A percentile compares a stretch with the other conserved stretches of the same genome.
These are phyloP conservation scores for Colletotrichum acutatum DNA, from an alignment of 2,329 filamentous ascomycete genomes.

Conservation along the genomic window DNA sequence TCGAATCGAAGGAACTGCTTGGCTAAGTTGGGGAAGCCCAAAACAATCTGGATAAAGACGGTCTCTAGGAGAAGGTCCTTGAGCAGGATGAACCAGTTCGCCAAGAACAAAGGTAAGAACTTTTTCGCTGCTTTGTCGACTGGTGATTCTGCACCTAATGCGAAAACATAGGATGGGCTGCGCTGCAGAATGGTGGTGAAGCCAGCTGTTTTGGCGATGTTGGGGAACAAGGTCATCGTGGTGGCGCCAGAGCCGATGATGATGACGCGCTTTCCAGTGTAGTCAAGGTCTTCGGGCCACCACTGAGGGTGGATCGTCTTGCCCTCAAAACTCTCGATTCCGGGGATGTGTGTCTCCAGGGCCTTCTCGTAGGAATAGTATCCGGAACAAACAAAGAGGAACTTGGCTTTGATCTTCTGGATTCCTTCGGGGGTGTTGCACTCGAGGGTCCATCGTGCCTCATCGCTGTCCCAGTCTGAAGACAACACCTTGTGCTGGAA, in stretches of 20 bases:
- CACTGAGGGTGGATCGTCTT: constrained; percentile 76
- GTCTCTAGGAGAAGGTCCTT: constrained; percentile 59
- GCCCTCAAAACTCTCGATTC: constrained; percentile 74
- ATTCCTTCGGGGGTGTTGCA: constrained; percentile 48
- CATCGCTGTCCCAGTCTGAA: constrained; percentile 64
- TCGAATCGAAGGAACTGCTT: constrained; percentile 56
- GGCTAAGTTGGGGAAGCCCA: constrained; percentile 61
- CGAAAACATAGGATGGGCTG: constrained; percentile 76
- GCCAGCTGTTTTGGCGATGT: constrained; percentile 70
- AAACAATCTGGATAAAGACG: constrained; percentile 61
- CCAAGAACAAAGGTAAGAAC: constrained; percentile 59
- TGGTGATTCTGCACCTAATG: constrained; percentile 56
- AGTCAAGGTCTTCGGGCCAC: constrained; percentile 78
- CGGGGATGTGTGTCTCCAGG: constrained; percentile 70
- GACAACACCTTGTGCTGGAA: constrained; percentile 60
- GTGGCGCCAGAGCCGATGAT: constrained; percentile 85
- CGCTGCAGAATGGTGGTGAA: constrained; percentile 85
- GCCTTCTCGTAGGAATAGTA: constrained; percentile 80
- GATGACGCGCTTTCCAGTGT: constrained; percentile 73
- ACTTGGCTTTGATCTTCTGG: constrained; percentile 55
- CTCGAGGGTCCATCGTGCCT: constrained; percentile 66
- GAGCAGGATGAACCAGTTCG: constrained; percentile 59
- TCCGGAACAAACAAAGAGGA: constrained; percentile 69
- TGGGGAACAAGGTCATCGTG: constrained; percentile 80
- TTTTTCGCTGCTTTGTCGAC: constrained; percentile 50